Conservation (phyloP, 1,284 basidiomycete genomes). For the Rhodotorula sp. region DNA sequence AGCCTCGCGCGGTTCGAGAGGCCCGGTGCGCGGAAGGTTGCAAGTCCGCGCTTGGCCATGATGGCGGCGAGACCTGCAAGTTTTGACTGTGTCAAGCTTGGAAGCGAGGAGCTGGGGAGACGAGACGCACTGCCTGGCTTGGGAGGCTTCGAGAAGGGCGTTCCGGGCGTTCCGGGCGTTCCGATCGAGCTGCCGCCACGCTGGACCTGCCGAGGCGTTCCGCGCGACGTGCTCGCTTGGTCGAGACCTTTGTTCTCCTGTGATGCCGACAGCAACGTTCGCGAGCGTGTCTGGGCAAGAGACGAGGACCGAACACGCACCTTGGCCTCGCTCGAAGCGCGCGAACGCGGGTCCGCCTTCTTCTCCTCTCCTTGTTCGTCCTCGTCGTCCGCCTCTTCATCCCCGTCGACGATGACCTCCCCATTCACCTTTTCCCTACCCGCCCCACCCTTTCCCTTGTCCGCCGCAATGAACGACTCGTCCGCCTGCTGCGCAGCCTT, state of each 20-base stretch:
- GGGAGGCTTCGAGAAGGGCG: slow-evolving; percentile 16
- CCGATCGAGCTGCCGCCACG: not conserved
- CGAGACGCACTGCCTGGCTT: slow-evolving; percentile 15
- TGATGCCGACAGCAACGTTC: too few relatives aligned
- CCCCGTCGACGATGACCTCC: not conserved
- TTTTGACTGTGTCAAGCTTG: too few relatives aligned
- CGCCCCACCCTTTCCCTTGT: not conserved
- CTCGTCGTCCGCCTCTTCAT: slow-evolving; percentile 11
- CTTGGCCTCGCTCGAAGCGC: slow-evolving; percentile 5
- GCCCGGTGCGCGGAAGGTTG: slow-evolving; percentile 17
- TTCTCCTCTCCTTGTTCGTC: slow-evolving; percentile 12
- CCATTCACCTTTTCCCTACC: not conserved
- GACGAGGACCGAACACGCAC: not conserved
- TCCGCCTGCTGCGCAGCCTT: not conserved
- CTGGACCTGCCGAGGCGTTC: not conserved
- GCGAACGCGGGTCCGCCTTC: not conserved
- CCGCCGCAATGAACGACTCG: not conserved
- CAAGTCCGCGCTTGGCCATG: slow-evolving; percentile 14
- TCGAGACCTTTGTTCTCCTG: slow-evolving; percentile 15
- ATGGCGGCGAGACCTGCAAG: slow-evolving; percentile 31
- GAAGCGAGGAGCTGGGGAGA: too few relatives aligned
- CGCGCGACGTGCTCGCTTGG: not conserved
- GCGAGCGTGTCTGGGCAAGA: too few relatives aligned
- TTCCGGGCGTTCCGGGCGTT: slow-evolving; percentile 4
- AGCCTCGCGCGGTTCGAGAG: slow-evolving; percentile 15